Evolutionary conservation across 768 basidiomycete species (phyloP).

Genomic region (Tulasnella sp.): DNA sequence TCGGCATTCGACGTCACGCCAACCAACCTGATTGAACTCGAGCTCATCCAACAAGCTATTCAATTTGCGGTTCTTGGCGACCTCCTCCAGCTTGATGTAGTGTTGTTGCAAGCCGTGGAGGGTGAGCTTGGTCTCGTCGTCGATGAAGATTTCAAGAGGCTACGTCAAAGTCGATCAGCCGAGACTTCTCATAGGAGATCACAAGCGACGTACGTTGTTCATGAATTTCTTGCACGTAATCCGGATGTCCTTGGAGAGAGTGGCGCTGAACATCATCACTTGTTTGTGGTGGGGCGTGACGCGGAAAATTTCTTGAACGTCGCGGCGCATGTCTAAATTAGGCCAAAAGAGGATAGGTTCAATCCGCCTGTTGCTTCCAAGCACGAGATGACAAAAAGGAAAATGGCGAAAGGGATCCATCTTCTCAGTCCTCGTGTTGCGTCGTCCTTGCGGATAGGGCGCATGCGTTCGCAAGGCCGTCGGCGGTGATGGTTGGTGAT

Average conservation of each 20-base stretch:
- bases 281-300: conserved; percentile 99
- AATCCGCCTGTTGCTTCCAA: background rate
- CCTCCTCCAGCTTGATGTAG: conserved; percentile 94
- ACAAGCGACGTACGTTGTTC: conserved; percentile 68
- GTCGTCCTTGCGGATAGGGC: background rate
- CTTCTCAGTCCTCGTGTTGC: background rate
- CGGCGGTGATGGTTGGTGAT: background rate
- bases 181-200: background rate
- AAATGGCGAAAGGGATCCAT: background rate
- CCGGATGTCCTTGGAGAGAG: conserved; percentile 92
- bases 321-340: conserved; percentile 95
- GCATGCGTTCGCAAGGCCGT: background rate
- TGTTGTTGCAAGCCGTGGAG: conserved; percentile 98
- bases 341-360: conserved; percentile 29
- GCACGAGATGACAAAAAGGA: background rate
- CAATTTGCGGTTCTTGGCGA: conserved; percentile 90
- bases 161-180: conserved; percentile 31
- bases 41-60: conserved; percentile 92
- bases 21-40: conserved; percentile 90
- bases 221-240: conserved; percentile 99
- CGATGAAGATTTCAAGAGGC: conserved; percentile 99
- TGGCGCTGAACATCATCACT: conserved; percentile 99
- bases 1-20: background rate
- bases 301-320: conserved; percentile 99
- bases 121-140: conserved; percentile 97